Conservation (phyloP, 331 rosid species). For the Saraca asoca region DNA sequence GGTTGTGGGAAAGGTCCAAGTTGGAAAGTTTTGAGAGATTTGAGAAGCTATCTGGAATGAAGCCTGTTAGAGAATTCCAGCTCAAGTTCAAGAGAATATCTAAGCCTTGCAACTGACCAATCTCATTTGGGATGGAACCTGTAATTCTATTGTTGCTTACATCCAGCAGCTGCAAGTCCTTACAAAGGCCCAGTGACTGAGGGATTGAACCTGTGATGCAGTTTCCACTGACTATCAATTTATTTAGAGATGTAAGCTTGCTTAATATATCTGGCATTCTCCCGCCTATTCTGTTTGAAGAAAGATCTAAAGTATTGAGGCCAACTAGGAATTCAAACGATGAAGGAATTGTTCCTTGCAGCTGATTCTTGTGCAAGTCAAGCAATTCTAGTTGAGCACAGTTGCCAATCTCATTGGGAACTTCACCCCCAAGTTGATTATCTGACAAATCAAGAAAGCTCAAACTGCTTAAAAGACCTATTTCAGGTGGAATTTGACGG, state of each 20-base stretch:
- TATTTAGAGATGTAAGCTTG: slow-evolving; percentile 67
- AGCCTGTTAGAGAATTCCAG: slow-evolving; percentile 71
- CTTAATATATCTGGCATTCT: slow-evolving; percentile 65
- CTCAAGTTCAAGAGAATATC: slow-evolving; percentile 89
- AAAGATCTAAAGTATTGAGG: slow-evolving; percentile 83
- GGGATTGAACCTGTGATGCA: slow-evolving; percentile 68
- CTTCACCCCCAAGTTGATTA: slow-evolving; percentile 61
- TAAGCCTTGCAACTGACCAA: slow-evolving; percentile 74
- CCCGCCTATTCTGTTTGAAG: slow-evolving; percentile 65
- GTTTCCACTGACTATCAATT: slow-evolving; percentile 69
- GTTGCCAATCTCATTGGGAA: slow-evolving; percentile 75
- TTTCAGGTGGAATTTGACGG: slow-evolving; percentile 75
- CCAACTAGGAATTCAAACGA: slow-evolving; percentile 56
- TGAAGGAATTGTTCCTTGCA: slow-evolving; percentile 75
- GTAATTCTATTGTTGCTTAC: slow-evolving; percentile 69
- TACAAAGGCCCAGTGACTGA: slow-evolving; percentile 65
- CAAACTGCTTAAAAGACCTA: slow-evolving; percentile 62
- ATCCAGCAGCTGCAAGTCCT: slow-evolving; percentile 83
- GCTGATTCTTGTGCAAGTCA: slow-evolving; percentile 76
- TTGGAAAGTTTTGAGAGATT: slow-evolving; percentile 84
- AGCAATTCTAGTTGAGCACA: slow-evolving; percentile 86
- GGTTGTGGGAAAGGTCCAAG: slow-evolving; percentile 86
- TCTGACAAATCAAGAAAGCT: slow-evolving; percentile 85
- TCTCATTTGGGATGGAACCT: slow-evolving; percentile 71
- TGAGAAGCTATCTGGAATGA: slow-evolving; percentile 76